These are phyloP conservation scores for Sistotremastrum niveocremeum DNA, from an alignment of 768 basidiomycete genomes.

Conservation along the genomic window DNA sequence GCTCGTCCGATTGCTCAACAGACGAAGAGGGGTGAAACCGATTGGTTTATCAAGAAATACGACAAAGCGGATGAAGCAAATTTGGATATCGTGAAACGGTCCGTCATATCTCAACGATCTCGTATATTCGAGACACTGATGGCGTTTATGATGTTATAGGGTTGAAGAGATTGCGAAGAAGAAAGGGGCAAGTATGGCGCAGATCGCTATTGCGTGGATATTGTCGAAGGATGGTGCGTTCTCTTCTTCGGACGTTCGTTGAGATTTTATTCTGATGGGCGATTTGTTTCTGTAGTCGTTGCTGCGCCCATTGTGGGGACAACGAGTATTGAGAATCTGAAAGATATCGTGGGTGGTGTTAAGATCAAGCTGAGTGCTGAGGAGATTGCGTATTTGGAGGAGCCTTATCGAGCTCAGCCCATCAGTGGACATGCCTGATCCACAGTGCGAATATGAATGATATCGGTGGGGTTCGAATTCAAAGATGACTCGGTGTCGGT, in stretches of 20 bases:
- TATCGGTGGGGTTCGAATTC: too few species aligned
- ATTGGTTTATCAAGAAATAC: constrained; percentile 17
- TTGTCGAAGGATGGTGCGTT: constrained; percentile 26
- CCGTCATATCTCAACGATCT: constrained; percentile 18
- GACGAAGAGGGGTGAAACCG: constrained; percentile 26
- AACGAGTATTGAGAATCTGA: constrained; percentile 25
- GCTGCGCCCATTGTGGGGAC: constrained; percentile 33
- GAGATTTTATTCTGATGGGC: background rate
- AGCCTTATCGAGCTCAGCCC: constrained; percentile 11
- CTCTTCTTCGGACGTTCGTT: background rate
- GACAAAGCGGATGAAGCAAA: constrained; percentile 21
- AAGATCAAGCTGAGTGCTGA: constrained; percentile 14
- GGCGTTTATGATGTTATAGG: constrained; percentile 15
- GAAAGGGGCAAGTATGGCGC: constrained; percentile 40
- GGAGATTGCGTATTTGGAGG: constrained; percentile 20
- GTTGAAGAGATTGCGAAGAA: constrained; percentile 44
- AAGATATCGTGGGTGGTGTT: constrained; percentile 24
- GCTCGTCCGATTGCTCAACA: constrained; percentile 21
- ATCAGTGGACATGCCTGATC: constrained; percentile 7
- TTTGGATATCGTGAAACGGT: constrained; percentile 27
- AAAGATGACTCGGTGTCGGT: too few species aligned
- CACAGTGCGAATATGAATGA: too few species aligned
- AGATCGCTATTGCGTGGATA: constrained; percentile 41
- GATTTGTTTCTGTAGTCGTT: constrained; percentile 12
- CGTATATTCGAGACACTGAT: constrained; percentile 12